Evolutionary conservation across 805 yeast species (phyloP), one percentile per base, ranked within the genome.

Genomic region (Wickerhamiella musiphila): DNA sequence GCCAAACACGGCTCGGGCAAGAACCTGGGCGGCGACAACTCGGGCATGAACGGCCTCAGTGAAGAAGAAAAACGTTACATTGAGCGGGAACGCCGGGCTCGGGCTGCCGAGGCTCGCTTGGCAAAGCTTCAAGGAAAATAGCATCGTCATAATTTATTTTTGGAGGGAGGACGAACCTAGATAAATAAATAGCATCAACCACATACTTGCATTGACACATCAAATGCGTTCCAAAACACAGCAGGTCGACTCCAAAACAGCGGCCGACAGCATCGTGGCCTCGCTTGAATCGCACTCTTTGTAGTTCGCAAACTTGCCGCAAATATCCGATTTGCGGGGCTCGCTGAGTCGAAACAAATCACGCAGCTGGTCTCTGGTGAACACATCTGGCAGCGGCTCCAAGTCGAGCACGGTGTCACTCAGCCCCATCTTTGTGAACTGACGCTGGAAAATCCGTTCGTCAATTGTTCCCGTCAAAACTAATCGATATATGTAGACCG

Each of bases 61-160:
- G 82, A 73, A 1, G 81, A 72, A 17, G 94, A 84, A 41, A 66
- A 70, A 45, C 63, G 65, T 65, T 66, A 73, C 45, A 56, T 90
- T 14, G 83, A 84, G 78, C 68, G 98, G 38, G 98, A 90, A 46
- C 84, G 84, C 47, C 63, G 96, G 34, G 95, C 95, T 1, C 66
- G 96, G 34, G 98, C 98, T 1, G 95, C 93, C 0, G 96, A 90
- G 51, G 93, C 86, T 1, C 63, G 98, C 43, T 45, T 79, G 46
- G 63, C 58, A 34, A 54, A 45, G 36, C 40, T 35, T 4, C 12
- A 26, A 6, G 23, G 16, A 17, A 22, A 29, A 22, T 29, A 29
- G 29, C 6, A n/a, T n/a, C n/a, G 23, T 21, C 23, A 9, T 21
- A 21, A 21, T 21, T 11, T 9, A 21, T 9, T 21, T 21, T 11